Evolutionary conservation across 75 land plant species (phyloP).

Genomic region (Cupressus sempervirens): DNA sequence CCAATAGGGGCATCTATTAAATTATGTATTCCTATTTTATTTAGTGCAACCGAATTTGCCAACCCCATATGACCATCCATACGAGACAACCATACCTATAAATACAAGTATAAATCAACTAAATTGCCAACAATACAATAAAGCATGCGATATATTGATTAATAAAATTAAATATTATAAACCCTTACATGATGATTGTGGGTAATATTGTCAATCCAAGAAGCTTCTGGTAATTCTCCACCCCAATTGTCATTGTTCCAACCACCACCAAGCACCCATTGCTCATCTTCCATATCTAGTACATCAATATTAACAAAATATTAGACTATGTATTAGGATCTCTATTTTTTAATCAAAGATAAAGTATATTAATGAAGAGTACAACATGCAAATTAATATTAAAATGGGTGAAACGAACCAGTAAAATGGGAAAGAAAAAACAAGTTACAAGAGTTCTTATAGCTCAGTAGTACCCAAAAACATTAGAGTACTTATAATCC

Average conservation of each 20-base stretch:
- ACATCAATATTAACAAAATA: slow-evolving; percentile 2
- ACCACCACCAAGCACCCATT: slow-evolving; percentile 82
- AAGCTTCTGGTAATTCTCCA: slow-evolving; percentile 70
- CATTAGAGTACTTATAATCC: too few relatives aligned
- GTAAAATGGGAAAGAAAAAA: too few relatives aligned
- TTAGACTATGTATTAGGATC: background rate
- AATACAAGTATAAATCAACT: background rate
- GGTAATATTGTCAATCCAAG: slow-evolving; percentile 87
- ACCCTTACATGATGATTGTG: slow-evolving; percentile 63
- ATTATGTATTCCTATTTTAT: slow-evolving; percentile 50
- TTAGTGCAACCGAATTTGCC: slow-evolving; percentile 70
- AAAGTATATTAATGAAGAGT: too few relatives aligned
- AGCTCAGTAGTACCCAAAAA: too few relatives aligned
- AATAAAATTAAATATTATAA: background rate
- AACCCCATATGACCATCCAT: slow-evolving; percentile 95
- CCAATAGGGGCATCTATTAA: slow-evolving; percentile 58
- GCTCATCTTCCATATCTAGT: slow-evolving; percentile 26
- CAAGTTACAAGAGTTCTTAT: too few relatives aligned
- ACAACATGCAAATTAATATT: too few relatives aligned
- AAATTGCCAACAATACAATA: background rate
- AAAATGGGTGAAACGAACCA: too few relatives aligned
- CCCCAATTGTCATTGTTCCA: slow-evolving; percentile 96
- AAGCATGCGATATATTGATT: background rate
- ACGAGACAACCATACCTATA: slow-evolving; percentile 77
- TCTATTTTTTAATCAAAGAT: too few relatives aligned